Evolutionary conservation across 2,329 filamentous ascomycete species (phyloP).

Genomic region (Penicillium vulpinum): DNA sequence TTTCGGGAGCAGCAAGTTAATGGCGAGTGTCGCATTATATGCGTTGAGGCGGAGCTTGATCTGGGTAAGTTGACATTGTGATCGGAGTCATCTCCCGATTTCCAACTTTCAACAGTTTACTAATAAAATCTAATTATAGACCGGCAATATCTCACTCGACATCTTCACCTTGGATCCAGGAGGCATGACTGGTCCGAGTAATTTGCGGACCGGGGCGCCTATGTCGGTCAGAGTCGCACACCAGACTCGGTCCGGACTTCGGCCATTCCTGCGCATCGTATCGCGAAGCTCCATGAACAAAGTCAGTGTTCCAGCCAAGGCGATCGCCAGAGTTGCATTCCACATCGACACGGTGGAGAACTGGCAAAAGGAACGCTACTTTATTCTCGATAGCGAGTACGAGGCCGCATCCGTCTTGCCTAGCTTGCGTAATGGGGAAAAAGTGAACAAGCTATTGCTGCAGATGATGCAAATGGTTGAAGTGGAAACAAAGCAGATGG

Average conservation of each 20-base stretch:
- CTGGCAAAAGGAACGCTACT: constrained; percentile 35
- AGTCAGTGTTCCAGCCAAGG: constrained; percentile 37
- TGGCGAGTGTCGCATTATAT: constrained; percentile 39
- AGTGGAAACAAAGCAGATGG: constrained; percentile 28
- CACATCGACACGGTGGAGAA: constrained; percentile 31
- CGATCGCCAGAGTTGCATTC: constrained; percentile 38
- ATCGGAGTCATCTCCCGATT: neutral
- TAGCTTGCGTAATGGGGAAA: constrained; percentile 28
- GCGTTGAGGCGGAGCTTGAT: constrained; percentile 39
- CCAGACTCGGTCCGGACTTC: constrained; percentile 35
- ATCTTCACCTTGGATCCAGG: constrained; percentile 41
- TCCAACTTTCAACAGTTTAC: neutral
- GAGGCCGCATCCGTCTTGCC: constrained; percentile 39
- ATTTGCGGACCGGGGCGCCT: constrained; percentile 27
- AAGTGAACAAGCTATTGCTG: constrained; percentile 31
- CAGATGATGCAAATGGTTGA: constrained; percentile 35
- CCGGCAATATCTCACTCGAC: constrained; percentile 37
- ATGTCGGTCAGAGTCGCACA: constrained; percentile 33
- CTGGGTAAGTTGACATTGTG: constrained; percentile 29
- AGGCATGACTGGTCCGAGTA: constrained; percentile 28
- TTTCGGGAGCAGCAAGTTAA: constrained; percentile 39
- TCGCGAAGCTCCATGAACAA: constrained; percentile 40
- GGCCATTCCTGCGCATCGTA: constrained; percentile 36
- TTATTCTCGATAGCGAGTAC: constrained; percentile 36
- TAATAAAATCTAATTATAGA: constrained; percentile 24